Evolutionary conservation across 2,329 filamentous ascomycete genomes (phyloP), one percentile per base, ranked within the genome.

Genomic region (Monosporascus sp.): DNA sequence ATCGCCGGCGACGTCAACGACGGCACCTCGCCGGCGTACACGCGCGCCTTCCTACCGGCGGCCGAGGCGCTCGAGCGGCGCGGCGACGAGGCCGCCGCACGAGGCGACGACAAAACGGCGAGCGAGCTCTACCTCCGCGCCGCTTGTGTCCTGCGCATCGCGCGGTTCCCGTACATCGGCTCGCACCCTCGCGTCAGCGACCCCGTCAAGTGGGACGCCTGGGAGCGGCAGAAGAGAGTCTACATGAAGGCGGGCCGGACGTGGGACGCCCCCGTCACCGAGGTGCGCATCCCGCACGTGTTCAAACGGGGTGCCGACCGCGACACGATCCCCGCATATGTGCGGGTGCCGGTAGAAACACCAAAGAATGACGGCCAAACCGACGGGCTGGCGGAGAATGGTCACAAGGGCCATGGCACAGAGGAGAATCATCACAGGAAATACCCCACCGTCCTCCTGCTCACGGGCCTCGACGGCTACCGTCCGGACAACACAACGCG

Each of bases 81-180:
- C 41, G 87, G 79, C 19, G 75, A 81, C 56, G 69, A 75, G 26
- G 78, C 78, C 1, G 71, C 79, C 40, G 62, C 71, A 8, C 66
- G 70, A 2, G 79, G 76, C 27, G 74, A 85, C 53, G 66, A 65
- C 5, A 73, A 75, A 40, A 75, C 76, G 43, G 85, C 87, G 1
- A 80, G 79, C 4, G 79, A 79, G 37, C 74, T 87, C 19, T 89
- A 85, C 68, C 76, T 89, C n/a, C 82, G 87, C 22, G 85, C 85
- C 5, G 87, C 86, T 22, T 83, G 85, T 26, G 76, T 91, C n/a
- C 86, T 88, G 68, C 80, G 88, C 50, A 90, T 91, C 59, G 78
- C 85, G 0, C 79, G 88, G 17, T 91, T 91, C 64, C 87, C 88
- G 3, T 79, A 80, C 60, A 72, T 80, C 58, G 68, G 72, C 3